Percentiles rank a stretch among this genome's conserved stretches.
These are phyloP conservation scores for Trichosporon sp. DNA, from an alignment of 1,284 basidiomycete species.

Conservation along the genomic window DNA sequence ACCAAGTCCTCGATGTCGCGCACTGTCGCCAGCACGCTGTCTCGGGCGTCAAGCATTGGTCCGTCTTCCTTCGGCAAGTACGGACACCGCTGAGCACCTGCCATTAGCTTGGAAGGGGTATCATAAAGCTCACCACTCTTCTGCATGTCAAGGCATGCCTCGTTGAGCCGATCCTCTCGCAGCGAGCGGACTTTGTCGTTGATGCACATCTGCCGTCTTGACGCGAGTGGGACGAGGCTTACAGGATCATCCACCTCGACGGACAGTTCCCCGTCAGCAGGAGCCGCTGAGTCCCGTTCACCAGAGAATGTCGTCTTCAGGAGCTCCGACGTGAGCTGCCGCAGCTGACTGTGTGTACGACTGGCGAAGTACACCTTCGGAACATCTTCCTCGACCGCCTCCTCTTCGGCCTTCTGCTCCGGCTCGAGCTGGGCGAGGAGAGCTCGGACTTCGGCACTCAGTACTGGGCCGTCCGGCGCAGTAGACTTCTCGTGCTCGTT, in stretches of 20 bases:
- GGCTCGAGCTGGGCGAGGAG: slow-evolving; percentile 62
- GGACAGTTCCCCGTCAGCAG: background rate
- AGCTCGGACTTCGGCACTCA: slow-evolving; percentile 71
- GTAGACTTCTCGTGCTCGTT: slow-evolving; percentile 49
- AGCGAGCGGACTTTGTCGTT: slow-evolving; percentile 59
- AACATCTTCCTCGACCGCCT: slow-evolving; percentile 43
- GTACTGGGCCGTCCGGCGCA: slow-evolving; percentile 49
- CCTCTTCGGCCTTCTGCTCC: slow-evolving; percentile 41
- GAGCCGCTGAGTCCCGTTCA: background rate
- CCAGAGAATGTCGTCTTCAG: slow-evolving; percentile 53
- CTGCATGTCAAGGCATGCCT: slow-evolving; percentile 81
- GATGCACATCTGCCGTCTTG: slow-evolving; percentile 90
- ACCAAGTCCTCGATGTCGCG: slow-evolving; percentile 95
- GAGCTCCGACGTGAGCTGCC: slow-evolving; percentile 84
- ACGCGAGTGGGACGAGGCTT: slow-evolving; percentile 73
- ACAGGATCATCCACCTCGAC: slow-evolving; percentile 19
- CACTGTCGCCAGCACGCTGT: slow-evolving; percentile 77
- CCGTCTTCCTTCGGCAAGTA: slow-evolving; percentile 70
- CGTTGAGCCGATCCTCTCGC: slow-evolving; percentile 73
- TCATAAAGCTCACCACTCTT: slow-evolving; percentile 55
- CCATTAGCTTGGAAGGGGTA: background rate
- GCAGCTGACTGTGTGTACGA: slow-evolving; percentile 88
- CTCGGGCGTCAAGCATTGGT: slow-evolving; percentile 76
- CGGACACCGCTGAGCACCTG: slow-evolving; percentile 63
- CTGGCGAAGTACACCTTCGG: slow-evolving; percentile 79